Conservation (phyloP, 2,329 filamentous ascomycete genomes). For the Cercospora janseana region DNA sequence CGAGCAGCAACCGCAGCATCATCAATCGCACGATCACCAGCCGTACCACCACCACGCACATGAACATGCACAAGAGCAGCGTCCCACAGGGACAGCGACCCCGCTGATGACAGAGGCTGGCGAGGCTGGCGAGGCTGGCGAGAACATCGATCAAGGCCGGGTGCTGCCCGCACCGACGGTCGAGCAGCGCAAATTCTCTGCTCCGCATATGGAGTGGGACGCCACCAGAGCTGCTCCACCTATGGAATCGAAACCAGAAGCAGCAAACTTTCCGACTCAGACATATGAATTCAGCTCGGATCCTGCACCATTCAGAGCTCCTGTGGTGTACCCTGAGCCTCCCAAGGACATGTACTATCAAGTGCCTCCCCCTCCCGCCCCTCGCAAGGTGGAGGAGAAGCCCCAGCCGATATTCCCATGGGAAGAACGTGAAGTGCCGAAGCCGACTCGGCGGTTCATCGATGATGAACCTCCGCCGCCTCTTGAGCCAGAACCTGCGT, state of each 20-base stretch:
- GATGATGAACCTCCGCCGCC: slow-evolving; percentile 47
- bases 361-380: slow-evolving; percentile 56
- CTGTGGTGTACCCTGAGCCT: slow-evolving; percentile 73
- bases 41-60: slow-evolving; percentile 12
- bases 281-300: slow-evolving; percentile 83
- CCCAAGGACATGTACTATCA: slow-evolving; percentile 87
- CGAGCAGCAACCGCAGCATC: slow-evolving; percentile 2
- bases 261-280: slow-evolving; percentile 73
- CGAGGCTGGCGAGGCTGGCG: slow-evolving; percentile 43
- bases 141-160: slow-evolving; percentile 46
- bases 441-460: slow-evolving; percentile 64
- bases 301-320: slow-evolving; percentile 71
- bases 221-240: slow-evolving; percentile 60
- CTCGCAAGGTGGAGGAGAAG: slow-evolving; percentile 57
- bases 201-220: slow-evolving; percentile 62
- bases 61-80: slow-evolving; percentile 11
- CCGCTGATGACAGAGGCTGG: slow-evolving; percentile 45
- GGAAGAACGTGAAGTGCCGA: slow-evolving; percentile 68
- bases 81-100: slow-evolving; percentile 16
- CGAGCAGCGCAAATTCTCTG: slow-evolving; percentile 54
- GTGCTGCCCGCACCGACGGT: slow-evolving; percentile 45
- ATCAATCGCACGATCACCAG: slow-evolving; percentile 11
- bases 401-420: slow-evolving; percentile 79
- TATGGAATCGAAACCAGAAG: slow-evolving; percentile 73
- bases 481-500: slow-evolving; percentile 24